A percentile compares a stretch with the other conserved stretches of the same genome.
Evolutionary conservation across 108 stramenopile species (phyloP).

Genomic region (Craspedostauros australis): DNA sequence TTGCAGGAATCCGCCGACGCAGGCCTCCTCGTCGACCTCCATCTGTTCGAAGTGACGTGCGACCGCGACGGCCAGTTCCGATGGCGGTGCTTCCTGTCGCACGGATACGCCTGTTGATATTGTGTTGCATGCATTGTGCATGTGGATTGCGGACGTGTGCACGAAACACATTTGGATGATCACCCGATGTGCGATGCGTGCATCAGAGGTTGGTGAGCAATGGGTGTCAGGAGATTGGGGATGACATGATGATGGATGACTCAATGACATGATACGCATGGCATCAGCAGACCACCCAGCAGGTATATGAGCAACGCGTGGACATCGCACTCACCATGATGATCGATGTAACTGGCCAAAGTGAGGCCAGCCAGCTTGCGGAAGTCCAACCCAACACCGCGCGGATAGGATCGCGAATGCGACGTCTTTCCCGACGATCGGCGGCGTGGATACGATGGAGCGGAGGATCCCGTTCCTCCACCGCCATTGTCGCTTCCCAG

Average conservation of each 20-base stretch:
- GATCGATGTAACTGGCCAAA: constrained; percentile 82
- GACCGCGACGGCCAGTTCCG: constrained; percentile 80
- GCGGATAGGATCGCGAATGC: constrained; percentile 61
- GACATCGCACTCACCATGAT: constrained; percentile 55
- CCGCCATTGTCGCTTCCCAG: no score
- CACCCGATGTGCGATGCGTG: no score
- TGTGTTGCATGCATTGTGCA: no score
- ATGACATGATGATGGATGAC: no score
- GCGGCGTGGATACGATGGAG: no score
- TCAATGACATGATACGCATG: no score
- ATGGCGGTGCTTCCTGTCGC: constrained; percentile 70
- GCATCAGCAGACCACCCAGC: no score
- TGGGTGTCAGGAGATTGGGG: no score
- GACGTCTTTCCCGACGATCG: constrained; percentile 3
- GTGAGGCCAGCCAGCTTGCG: constrained; percentile 69
- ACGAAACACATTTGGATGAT: no score
- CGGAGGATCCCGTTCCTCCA: no score
- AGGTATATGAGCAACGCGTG: neutral
- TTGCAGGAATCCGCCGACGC: constrained; percentile 78
- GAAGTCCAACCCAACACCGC: constrained; percentile 82
- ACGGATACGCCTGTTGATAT: constrained; percentile 43
- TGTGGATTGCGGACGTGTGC: no score
- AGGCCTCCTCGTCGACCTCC: constrained; percentile 82
- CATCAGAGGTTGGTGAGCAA: no score
- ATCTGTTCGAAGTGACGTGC: constrained; percentile 85